phyloP scores from a whole-genome alignment of 371 early-diverging fungal genomes.

The Rhizopus stolonifer region DNA sequence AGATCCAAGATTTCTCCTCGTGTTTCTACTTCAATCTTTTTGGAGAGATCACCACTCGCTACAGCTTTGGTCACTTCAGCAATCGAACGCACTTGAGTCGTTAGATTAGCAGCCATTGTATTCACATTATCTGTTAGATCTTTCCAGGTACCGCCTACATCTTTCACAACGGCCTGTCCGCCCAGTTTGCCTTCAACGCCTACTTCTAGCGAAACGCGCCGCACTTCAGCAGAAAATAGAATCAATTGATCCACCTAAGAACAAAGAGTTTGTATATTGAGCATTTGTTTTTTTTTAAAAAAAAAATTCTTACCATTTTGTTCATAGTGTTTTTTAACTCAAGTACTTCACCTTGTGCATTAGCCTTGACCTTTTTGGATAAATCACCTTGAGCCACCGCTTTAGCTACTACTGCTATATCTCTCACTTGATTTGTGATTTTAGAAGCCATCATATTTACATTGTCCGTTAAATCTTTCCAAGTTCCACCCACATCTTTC shows the following conservation, averaged over 20 bases:
- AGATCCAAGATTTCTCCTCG: slow-evolving; percentile 55
- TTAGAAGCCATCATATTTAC: slow-evolving; percentile 57
- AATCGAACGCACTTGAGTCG: slow-evolving; percentile 59
- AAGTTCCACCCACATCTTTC: slow-evolving; percentile 59
- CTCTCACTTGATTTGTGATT: slow-evolving; percentile 49
- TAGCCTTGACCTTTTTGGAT: slow-evolving; percentile 46
- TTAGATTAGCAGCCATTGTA: slow-evolving; percentile 58
- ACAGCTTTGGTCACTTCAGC: slow-evolving; percentile 57
- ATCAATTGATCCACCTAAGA: slow-evolving; percentile 20
- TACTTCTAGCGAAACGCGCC: slow-evolving; percentile 52
- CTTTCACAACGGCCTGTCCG: no score
- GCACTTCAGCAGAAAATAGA: slow-evolving; percentile 39
- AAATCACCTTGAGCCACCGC: slow-evolving; percentile 51
- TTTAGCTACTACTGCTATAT: slow-evolving; percentile 48
- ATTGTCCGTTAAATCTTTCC: no score
- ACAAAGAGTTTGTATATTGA: no score
- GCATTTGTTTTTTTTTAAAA: not conserved
- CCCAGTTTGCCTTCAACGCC: no score
- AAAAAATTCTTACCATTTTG: slow-evolving; percentile 29
- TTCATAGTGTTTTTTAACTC: slow-evolving; percentile 52
- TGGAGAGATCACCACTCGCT: slow-evolving; percentile 61
- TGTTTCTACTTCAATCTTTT: slow-evolving; percentile 52
- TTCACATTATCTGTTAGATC: no score
- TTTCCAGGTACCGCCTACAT: no score
- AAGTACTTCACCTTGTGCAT: slow-evolving; percentile 50